These are phyloP conservation scores for Blastobotrys buckinghamii DNA, from an alignment of 1,139 yeast species.

Conservation along the genomic window DNA sequence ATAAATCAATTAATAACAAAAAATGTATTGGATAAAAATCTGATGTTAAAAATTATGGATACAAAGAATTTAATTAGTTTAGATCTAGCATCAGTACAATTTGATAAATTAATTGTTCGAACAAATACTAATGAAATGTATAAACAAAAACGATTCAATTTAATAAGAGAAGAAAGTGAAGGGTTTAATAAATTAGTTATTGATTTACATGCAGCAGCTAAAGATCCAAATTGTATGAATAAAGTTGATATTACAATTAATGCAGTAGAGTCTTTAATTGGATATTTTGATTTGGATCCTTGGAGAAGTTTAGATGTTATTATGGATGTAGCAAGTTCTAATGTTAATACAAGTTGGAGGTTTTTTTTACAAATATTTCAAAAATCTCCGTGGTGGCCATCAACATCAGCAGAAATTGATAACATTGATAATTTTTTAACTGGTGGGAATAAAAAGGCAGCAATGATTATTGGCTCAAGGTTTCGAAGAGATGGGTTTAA, in stretches of 20 bases:
- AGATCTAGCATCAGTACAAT: conserved; percentile 25
- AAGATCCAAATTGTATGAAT: conserved; percentile 37
- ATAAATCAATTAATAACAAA: conserved; percentile 15
- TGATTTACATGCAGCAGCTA: conserved; percentile 43
- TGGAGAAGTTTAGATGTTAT: conserved; percentile 60
- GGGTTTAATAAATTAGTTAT: conserved; percentile 69
- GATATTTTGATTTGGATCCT: conserved; percentile 76
- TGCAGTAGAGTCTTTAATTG: conserved; percentile 55
- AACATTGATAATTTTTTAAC: conserved; percentile 33
- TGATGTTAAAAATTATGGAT: conserved; percentile 23
- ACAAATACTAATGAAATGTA: conserved; percentile 45
- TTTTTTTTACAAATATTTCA: conserved; percentile 47
- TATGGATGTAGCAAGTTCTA: conserved; percentile 45
- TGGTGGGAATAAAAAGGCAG: conserved; percentile 59
- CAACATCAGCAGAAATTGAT: conserved; percentile 32
- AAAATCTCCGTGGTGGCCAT: conserved; percentile 65
- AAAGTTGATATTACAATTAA: conserved; percentile 35
- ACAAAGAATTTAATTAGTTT: conserved; percentile 21
- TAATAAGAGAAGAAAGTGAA: conserved; percentile 72
- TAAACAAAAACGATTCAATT: conserved; percentile 66
- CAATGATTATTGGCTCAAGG: conserved; percentile 55
- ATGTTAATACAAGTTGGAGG: conserved; percentile 41
- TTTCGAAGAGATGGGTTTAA: conserved; percentile 27
- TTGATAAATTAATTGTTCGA: conserved; percentile 41
- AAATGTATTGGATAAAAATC: conserved; percentile 21